Evolutionary conservation across 345 rosid genomes (phyloP).

Genomic region (Citrus cavaleriei): DNA sequence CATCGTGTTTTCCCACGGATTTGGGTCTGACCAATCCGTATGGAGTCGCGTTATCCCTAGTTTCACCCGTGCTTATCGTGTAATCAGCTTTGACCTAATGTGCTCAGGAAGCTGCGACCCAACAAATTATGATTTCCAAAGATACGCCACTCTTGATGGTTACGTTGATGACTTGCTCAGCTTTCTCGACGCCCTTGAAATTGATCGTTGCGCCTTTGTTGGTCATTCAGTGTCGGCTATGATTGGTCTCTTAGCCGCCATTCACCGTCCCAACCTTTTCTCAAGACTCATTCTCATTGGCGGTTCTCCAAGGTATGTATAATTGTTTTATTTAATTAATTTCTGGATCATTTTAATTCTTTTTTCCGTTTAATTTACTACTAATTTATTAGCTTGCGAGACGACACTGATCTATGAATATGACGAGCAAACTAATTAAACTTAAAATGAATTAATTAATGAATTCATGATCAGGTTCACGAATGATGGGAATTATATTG

Average conservation of each 20-base stretch:
- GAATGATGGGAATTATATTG: conserved; percentile 58
- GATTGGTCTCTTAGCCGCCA: conserved; percentile 76
- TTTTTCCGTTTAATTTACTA: no score
- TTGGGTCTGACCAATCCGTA: conserved; percentile 79
- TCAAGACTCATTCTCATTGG: conserved; percentile 64
- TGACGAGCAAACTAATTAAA: no score
- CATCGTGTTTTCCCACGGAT: conserved; percentile 68
- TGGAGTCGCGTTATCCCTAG: conserved; percentile 73
- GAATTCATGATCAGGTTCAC: conserved; percentile 15
- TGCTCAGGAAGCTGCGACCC: conserved; percentile 80
- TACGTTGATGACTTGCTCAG: conserved; percentile 68
- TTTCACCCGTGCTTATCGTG: conserved; percentile 37
- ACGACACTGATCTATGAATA: no score
- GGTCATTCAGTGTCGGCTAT: conserved; percentile 89
- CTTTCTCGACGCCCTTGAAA: conserved; percentile 56
- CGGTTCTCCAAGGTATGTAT: conserved; percentile 64
- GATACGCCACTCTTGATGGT: conserved; percentile 60
- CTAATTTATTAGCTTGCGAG: no score
- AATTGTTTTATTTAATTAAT: no score
- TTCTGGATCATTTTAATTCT: no score
- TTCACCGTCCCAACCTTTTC: conserved; percentile 68
- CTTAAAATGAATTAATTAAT: neutral
- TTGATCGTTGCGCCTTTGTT: conserved; percentile 54
- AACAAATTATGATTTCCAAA: conserved; percentile 48
- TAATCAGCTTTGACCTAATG: conserved; percentile 68